These are phyloP conservation scores for Myxozyma nipponensis DNA, from an alignment of 805 yeast species.

Conservation along the genomic window DNA sequence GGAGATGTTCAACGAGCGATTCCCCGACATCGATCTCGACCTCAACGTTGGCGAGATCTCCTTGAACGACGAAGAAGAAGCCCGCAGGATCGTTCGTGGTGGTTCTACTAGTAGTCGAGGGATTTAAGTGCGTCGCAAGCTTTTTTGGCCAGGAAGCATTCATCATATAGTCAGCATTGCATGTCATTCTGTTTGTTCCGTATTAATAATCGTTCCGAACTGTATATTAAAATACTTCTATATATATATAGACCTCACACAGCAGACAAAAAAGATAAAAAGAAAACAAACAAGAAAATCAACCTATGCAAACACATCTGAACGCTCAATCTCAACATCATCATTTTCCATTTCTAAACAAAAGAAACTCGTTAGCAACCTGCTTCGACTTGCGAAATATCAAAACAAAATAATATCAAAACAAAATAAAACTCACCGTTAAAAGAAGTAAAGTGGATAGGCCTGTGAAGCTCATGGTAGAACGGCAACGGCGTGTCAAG, in stretches of 20 bases:
- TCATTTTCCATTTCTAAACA: conserved; percentile 20
- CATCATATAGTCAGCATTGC: too few relatives aligned
- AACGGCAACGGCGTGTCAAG: conserved; percentile 76
- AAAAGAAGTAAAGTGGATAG: conserved; percentile 77
- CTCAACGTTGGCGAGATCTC: too few relatives aligned
- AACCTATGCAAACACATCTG: conserved; percentile 28
- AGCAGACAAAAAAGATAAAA: too few relatives aligned
- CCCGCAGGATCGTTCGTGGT: too few relatives aligned
- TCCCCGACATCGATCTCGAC: conserved; percentile 2
- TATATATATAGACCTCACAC: background rate
- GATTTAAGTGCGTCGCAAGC: too few relatives aligned
- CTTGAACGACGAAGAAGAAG: too few relatives aligned
- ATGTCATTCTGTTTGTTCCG: too few relatives aligned
- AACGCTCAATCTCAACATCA: conserved; percentile 26
- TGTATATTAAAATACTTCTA: too few relatives aligned
- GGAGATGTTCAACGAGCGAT: conserved; percentile 3
- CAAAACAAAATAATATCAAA: background rate
- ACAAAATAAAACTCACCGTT: conserved; percentile 38
- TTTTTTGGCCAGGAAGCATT: too few relatives aligned
- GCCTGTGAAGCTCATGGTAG: conserved; percentile 83
- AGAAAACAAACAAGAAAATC: background rate
- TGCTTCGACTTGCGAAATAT: background rate
- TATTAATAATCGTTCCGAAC: too few relatives aligned
- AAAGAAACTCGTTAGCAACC: background rate
- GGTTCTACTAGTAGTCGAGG: too few relatives aligned